Evolutionary conservation across 768 basidiomycete genomes (phyloP).

Genomic region (Phallus indusiatus): DNA sequence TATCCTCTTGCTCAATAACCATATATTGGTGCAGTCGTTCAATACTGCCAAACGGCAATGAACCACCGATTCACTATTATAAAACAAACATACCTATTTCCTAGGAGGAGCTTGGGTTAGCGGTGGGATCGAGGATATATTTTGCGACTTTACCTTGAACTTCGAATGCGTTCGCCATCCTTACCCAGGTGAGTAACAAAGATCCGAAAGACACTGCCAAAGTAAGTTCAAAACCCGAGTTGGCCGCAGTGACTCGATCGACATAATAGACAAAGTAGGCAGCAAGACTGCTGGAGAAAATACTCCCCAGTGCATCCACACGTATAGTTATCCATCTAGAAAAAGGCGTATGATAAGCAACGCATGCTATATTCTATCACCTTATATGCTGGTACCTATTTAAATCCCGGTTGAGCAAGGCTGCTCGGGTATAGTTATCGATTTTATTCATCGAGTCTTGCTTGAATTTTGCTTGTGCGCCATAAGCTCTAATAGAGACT

Average conservation of each 20-base stretch:
- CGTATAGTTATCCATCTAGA: slow-evolving; percentile 38
- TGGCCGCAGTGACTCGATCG: slow-evolving; percentile 20
- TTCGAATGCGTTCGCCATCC: not conserved
- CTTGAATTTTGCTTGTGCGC: slow-evolving; percentile 40
- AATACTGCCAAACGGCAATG: slow-evolving; percentile 11
- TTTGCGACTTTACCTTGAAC: not conserved
- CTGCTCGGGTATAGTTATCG: slow-evolving; percentile 36
- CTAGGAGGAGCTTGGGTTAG: not conserved
- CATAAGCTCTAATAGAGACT: slow-evolving; percentile 56
- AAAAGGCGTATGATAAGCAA: not conserved
- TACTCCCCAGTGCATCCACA: slow-evolving; percentile 49
- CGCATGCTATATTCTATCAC: not conserved
- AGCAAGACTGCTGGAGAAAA: slow-evolving; percentile 49
- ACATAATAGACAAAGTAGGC: slow-evolving; percentile 35
- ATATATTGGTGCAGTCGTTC: slow-evolving; percentile 29
- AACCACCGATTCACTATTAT: not conserved
- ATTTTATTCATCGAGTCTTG: slow-evolving; percentile 45
- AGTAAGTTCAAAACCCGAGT: slow-evolving; percentile 26
- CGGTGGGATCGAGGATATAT: not conserved
- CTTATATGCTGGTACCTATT: slow-evolving; percentile 36
- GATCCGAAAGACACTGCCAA: slow-evolving; percentile 49
- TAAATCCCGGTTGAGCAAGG: slow-evolving; percentile 47
- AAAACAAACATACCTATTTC: not conserved
- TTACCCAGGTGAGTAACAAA: slow-evolving; percentile 39
- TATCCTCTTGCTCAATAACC: slow-evolving; percentile 28